Conservation (phyloP, 1,139 yeast species). For the Saccharomyces hybrid region DNA sequence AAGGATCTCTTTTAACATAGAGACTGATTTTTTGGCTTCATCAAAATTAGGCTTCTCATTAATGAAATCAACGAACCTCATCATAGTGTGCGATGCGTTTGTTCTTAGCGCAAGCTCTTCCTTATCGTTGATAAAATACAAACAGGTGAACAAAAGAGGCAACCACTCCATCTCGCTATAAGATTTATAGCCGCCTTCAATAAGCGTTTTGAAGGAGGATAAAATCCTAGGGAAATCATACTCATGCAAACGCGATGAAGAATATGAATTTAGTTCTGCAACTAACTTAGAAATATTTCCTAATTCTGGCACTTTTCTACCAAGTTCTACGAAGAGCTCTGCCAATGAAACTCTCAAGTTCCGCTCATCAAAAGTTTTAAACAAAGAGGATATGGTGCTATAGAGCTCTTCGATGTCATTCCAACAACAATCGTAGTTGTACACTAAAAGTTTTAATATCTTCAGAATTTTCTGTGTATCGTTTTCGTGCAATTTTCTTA, state of each 20-base stretch:
- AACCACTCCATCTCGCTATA: conserved; percentile 63
- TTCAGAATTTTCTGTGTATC: conserved; percentile 55
- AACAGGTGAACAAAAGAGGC: conserved; percentile 61
- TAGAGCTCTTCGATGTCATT: conserved; percentile 50
- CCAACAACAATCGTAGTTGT: conserved; percentile 46
- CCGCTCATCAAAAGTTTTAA: conserved; percentile 51
- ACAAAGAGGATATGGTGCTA: conserved; percentile 49
- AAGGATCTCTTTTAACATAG: conserved; percentile 47
- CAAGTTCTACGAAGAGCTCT: conserved; percentile 52
- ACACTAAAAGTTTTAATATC: conserved; percentile 49
- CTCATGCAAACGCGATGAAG: conserved; percentile 55
- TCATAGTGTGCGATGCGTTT: conserved; percentile 62
- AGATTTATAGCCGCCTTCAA: conserved; percentile 43
- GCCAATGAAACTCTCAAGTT: conserved; percentile 56
- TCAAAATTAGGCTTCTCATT: conserved; percentile 34
- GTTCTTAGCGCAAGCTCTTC: conserved; percentile 76
- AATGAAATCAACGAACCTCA: conserved; percentile 56
- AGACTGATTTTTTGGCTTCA: conserved; percentile 36
- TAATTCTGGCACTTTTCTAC: conserved; percentile 43
- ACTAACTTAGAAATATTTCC: conserved; percentile 45
- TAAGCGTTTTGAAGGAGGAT: conserved; percentile 56
- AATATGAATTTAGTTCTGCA: conserved; percentile 61
- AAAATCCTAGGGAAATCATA: conserved; percentile 75
- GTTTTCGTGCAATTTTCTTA: conserved; percentile 43
- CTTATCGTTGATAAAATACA: conserved; percentile 68